phyloP scores from a whole-genome alignment of 177 flowering plant species.

The Vitis hybrid region DNA sequence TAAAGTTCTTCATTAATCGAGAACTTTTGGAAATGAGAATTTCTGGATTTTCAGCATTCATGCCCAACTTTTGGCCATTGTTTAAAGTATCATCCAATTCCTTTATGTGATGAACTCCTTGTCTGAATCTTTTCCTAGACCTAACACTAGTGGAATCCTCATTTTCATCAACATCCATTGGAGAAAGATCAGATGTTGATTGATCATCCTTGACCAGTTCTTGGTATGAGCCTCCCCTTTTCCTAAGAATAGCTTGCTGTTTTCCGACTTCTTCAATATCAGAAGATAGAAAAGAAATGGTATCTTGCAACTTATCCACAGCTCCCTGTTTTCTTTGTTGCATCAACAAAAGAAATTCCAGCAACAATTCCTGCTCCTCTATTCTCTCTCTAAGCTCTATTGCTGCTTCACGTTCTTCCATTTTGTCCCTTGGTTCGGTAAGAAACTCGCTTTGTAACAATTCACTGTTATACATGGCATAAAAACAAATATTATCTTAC shows the following conservation, averaged over 20 bases:
- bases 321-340: conserved; percentile 76
- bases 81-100: conserved; percentile 36
- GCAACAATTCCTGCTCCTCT: conserved; percentile 83
- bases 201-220: conserved; percentile 33
- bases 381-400: conserved; percentile 70
- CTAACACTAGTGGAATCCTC: conserved; percentile 44
- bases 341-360: conserved; percentile 71
- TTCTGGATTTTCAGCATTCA: conserved; percentile 32
- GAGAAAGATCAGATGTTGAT: conserved; percentile 29
- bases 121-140: conserved; percentile 62
- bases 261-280: conserved; percentile 79
- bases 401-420: conserved; percentile 81
- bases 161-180: conserved; percentile 26
- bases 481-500: background rate
- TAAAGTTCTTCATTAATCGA: conserved; percentile 81
- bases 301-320: conserved; percentile 61
- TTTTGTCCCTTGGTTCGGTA: conserved; percentile 61
- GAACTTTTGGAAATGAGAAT: conserved; percentile 51
- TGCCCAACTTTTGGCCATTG: conserved; percentile 34
- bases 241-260: conserved; percentile 43
- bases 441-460: conserved; percentile 86
- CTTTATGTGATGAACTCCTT: conserved; percentile 26
- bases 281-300: conserved; percentile 59
- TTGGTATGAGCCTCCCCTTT: conserved; percentile 31
- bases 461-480: conserved; percentile 49